phyloP scores from a whole-genome alignment of 805 yeast genomes.

The Wickerhamiella nectarea region DNA sequence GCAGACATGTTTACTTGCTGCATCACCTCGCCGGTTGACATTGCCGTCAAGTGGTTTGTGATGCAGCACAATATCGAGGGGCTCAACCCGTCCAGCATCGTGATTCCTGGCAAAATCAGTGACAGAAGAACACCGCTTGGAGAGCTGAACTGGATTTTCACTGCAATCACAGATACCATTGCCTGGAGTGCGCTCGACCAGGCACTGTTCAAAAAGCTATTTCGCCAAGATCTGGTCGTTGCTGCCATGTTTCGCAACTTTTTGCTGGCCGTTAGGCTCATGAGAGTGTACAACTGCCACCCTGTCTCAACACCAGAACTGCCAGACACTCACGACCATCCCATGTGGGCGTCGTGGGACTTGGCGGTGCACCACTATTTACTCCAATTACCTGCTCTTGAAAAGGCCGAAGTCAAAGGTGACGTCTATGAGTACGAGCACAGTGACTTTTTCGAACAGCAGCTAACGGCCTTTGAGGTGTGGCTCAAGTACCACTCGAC shows the following conservation, averaged over 20 bases:
- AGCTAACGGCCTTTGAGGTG: constrained; percentile 86
- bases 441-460: constrained; percentile 91
- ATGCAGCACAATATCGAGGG: constrained; percentile 45
- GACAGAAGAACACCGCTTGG: constrained; percentile 94
- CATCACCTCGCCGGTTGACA: constrained; percentile 88
- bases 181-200: constrained; percentile 92
- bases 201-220: constrained; percentile 74
- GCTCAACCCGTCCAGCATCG: constrained; percentile 35
- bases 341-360: constrained; percentile 98
- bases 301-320: constrained; percentile 89
- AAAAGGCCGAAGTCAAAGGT: constrained; percentile 26
- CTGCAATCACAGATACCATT: constrained; percentile 94
- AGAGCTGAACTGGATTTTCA: constrained; percentile 92
- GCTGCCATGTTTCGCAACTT: constrained; percentile 93
- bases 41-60: constrained; percentile 81
- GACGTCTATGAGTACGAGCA: constrained; percentile 52
- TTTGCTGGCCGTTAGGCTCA: constrained; percentile 76
- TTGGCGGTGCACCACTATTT: constrained; percentile 89
- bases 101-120: constrained; percentile 79
- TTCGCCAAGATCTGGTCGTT: constrained; percentile 91
- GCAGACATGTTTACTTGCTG: constrained; percentile 95
- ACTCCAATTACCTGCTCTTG: constrained; percentile 31
- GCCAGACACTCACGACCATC: constrained; percentile 71
- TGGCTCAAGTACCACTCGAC: constrained; percentile 83
- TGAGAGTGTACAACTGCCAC: constrained; percentile 87